These are phyloP conservation scores for Cyclaneusma minus DNA, from an alignment of 2,329 filamentous ascomycete species.

Conservation along the genomic window DNA sequence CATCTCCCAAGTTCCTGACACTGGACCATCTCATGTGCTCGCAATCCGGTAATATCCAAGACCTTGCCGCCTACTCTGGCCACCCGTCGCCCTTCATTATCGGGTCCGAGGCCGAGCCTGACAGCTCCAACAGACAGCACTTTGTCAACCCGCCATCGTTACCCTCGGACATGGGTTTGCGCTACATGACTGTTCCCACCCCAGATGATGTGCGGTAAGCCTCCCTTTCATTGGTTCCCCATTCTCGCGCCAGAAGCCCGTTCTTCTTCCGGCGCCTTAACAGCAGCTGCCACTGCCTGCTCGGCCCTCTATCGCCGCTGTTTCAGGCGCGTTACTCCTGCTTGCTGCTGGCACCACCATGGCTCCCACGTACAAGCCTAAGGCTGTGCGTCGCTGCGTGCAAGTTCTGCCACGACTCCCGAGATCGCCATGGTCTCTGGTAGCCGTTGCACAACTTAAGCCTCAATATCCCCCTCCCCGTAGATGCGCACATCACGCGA, in stretches of 20 bases:
- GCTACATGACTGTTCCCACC: conserved; percentile 17
- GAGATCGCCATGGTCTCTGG: conserved; percentile 8
- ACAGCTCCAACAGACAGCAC: conserved; percentile 18
- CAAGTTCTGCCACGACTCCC: conserved; percentile 14
- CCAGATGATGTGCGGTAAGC: conserved; percentile 21
- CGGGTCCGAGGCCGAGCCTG: conserved; percentile 18
- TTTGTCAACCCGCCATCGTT: conserved; percentile 12
- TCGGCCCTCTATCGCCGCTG: not conserved
- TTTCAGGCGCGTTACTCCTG: conserved; percentile 1
- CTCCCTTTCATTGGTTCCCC: conserved; percentile 10
- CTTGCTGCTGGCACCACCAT: no score
- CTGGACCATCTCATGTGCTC: conserved; percentile 20
- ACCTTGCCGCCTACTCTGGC: conserved; percentile 16
- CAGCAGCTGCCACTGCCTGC: not conserved
- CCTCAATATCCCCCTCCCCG: conserved; percentile 11
- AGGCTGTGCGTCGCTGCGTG: conserved; percentile 8
- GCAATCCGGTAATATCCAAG: conserved; percentile 20
- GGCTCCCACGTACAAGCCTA: no score
- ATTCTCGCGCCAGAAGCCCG: conserved; percentile 9
- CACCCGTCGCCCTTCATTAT: conserved; percentile 17
- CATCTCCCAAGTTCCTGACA: conserved; percentile 10
- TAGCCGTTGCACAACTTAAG: conserved; percentile 15
- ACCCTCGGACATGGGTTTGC: conserved; percentile 19
- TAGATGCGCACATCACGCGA: conserved; percentile 15
- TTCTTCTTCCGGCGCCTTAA: not conserved